A percentile compares a stretch with the other conserved stretches of the same genome.
Evolutionary conservation across 1,139 yeast genomes (phyloP).

Genomic region (Petasospora rhodanensis): DNA sequence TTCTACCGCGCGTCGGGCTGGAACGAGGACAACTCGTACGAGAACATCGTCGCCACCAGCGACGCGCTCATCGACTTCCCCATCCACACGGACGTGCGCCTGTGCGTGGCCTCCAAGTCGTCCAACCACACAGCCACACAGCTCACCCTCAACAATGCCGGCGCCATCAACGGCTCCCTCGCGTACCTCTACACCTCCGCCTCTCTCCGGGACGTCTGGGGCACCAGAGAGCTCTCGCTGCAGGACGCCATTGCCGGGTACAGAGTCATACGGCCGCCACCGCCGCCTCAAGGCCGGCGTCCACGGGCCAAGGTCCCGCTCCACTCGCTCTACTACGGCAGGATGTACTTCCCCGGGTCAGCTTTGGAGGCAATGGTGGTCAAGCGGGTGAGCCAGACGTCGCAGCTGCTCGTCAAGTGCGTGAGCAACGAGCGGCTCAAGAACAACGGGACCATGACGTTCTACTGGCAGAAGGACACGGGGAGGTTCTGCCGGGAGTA

Average conservation of each 20-base stretch:
- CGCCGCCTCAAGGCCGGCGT: too few relatives aligned
- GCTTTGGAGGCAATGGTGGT: conserved; percentile 86
- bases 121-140: conserved; percentile 72
- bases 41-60: conserved; percentile 67
- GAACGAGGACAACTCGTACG: conserved; percentile 74
- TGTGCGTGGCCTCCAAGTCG: conserved; percentile 70
- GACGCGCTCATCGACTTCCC: conserved; percentile 64
- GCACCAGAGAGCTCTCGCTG: conserved; percentile 53
- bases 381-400: conserved; percentile 51
- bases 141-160: conserved; percentile 64
- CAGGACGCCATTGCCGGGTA: conserved; percentile 82
- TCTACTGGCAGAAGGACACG: conserved; percentile 66
- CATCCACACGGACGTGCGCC: conserved; percentile 63
- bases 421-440: conserved; percentile 65
- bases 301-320: conserved; percentile 7
- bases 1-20: conserved; percentile 68
- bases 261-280: conserved; percentile 49
- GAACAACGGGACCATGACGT: conserved; percentile 56
- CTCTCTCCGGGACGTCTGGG: conserved; percentile 46
- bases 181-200: conserved; percentile 74
- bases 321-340: conserved; percentile 59
- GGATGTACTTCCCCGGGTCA: conserved; percentile 85
- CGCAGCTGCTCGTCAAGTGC: conserved; percentile 71
- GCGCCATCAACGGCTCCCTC: conserved; percentile 73
- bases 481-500: conserved; percentile 69